phyloP scores from a whole-genome alignment of 2,329 filamentous ascomycete genomes.

The Rhinocladiella similis region DNA sequence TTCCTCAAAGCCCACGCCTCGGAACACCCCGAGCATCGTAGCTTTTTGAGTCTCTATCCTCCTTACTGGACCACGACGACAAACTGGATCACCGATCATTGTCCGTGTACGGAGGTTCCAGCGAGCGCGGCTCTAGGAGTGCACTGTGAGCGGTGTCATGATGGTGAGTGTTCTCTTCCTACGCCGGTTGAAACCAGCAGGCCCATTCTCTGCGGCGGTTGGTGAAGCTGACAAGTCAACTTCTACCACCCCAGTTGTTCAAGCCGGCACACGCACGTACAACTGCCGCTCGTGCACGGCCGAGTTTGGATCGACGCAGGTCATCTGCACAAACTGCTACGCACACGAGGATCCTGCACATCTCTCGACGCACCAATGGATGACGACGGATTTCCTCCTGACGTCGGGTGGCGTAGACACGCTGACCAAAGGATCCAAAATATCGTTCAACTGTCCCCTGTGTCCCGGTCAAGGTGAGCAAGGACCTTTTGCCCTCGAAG shows the following conservation, averaged over 20 bases:
- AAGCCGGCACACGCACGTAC: background rate
- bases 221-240: no score
- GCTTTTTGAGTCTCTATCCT: background rate
- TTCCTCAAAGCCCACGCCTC: conserved; percentile 1
- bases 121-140: background rate
- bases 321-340: background rate
- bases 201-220: no score
- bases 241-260: background rate
- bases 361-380: conserved; percentile 3
- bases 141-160: background rate
- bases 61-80: conserved; percentile 1
- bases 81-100: background rate
- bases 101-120: background rate
- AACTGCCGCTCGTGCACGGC: background rate
- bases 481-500: no score
- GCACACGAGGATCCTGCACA: background rate
- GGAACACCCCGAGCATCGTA: conserved; percentile 1
- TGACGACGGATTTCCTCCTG: background rate
- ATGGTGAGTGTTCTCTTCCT: background rate
- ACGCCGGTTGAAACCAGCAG: no score
- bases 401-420: background rate
- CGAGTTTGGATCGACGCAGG: conserved; percentile 1
- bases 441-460: background rate
- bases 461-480: conserved; percentile 3
- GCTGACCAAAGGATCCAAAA: background rate